Evolutionary conservation across 768 basidiomycete species (phyloP).

Genomic region (Fomitopsis serialis): DNA sequence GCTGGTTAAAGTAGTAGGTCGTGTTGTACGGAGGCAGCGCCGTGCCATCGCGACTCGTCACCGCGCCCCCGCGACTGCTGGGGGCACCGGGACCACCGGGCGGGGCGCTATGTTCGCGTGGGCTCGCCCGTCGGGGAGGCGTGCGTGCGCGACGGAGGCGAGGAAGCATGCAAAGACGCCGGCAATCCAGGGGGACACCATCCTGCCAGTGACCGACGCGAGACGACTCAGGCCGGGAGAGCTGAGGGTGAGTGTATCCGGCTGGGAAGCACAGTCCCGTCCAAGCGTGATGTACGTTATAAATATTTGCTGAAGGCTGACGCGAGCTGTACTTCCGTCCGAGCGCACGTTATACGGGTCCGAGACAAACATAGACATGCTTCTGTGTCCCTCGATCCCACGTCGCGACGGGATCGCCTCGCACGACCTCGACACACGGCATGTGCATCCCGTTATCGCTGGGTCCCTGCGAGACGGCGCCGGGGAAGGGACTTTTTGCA

Average conservation of each 20-base stretch:
- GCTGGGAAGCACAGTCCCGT: no score
- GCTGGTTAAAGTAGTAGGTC: conserved; percentile 49
- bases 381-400: neutral
- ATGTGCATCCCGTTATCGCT: neutral
- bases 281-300: no score
- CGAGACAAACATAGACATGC: neutral
- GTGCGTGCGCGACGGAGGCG: conserved; percentile 9
- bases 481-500: no score
- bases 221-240: neutral
- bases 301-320: no score
- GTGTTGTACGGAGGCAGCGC: conserved; percentile 25
- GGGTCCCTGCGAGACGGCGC: neutral
- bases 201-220: conserved; percentile 2
- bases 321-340: no score
- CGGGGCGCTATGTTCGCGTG: conserved; percentile 16
- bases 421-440: neutral
- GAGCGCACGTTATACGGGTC: no score
- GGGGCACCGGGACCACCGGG: conserved; percentile 16
- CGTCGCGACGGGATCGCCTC: neutral
- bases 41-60: conserved; percentile 21
- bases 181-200: conserved; percentile 7
- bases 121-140: conserved; percentile 15
- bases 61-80: conserved; percentile 8
- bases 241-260: neutral
- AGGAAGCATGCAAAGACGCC: conserved; percentile 6